These are phyloP conservation scores for Myochromella boudieri DNA, from an alignment of 768 basidiomycete species.

Conservation along the genomic window DNA sequence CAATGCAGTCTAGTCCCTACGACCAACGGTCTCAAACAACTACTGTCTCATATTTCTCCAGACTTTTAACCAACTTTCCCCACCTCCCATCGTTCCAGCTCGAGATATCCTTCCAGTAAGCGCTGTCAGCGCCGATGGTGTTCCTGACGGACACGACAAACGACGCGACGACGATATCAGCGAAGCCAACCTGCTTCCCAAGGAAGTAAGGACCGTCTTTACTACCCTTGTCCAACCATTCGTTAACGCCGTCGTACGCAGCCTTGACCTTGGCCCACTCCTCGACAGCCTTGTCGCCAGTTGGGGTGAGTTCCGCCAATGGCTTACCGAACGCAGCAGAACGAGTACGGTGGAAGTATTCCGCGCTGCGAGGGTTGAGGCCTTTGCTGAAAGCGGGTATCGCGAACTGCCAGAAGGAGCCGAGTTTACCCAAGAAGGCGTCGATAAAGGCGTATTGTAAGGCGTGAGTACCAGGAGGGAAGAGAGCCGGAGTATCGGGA, in stretches of 20 bases:
- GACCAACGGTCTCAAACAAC: too few species aligned
- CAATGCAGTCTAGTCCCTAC: too few species aligned
- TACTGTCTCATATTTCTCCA: slow-evolving; percentile 1
- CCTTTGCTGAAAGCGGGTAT: slow-evolving; percentile 10
- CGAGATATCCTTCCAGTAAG: slow-evolving; percentile 33
- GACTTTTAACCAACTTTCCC: slow-evolving; percentile 11
- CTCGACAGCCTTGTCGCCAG: slow-evolving; percentile 18
- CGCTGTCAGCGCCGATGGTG: slow-evolving; percentile 30
- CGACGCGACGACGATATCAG: slow-evolving; percentile 33
- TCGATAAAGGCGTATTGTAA: slow-evolving; percentile 13
- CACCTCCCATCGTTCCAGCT: slow-evolving; percentile 33
- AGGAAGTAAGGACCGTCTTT: slow-evolving; percentile 26
- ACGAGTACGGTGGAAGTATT: slow-evolving; percentile 31
- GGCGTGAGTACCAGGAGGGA: slow-evolving; percentile 22
- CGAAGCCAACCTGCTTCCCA: slow-evolving; percentile 31
- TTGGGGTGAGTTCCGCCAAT: slow-evolving; percentile 22
- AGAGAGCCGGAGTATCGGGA: slow-evolving; percentile 29
- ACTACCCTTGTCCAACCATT: slow-evolving; percentile 22
- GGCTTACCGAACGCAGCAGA: slow-evolving; percentile 18
- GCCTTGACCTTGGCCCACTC: slow-evolving; percentile 23
- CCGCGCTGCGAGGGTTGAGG: slow-evolving; percentile 32
- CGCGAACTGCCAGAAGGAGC: slow-evolving; percentile 6
- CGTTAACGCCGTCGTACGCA: slow-evolving; percentile 17
- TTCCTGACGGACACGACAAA: slow-evolving; percentile 26
- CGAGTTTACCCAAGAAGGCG: not conserved